Evolutionary conservation across 1,284 basidiomycete species (phyloP), one percentile per base, ranked within the genome.

Genomic region (Coriolopsis trogii): DNA sequence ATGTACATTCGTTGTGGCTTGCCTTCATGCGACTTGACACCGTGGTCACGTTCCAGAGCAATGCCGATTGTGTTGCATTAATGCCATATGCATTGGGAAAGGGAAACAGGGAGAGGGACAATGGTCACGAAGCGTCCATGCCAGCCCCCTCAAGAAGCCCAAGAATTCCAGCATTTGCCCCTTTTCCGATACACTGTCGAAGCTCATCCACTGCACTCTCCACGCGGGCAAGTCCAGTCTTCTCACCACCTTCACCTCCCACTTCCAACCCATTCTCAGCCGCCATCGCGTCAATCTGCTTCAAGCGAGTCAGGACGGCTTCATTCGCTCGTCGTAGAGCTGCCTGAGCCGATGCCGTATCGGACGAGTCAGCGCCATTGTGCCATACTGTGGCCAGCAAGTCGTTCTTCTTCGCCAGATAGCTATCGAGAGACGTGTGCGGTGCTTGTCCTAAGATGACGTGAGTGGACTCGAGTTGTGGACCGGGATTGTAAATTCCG

Each of bases 261-360:
- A 75, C 71, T 60, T 73, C 70, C 44, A 71, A 49, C 8, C 73
- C 75, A 24, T 70, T 58, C 46, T 72, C 68, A 29, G 73, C 73
- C 3, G 75, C 73, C 52, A 74, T 68, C 53, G 74, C 73, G 52
- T 81, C 76, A 16, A 83, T 79, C 59, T 73, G 74, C 61, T 72
- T 74, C 53, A 89, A 66, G 34, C 85, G 78, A 34, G 70, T 69
- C 6, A 81, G 65, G 16, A 89, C 77, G 2, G 72, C 71, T 20
- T 65, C 63, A 52, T 77, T 82, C 8, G 81, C 80, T 28, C 69
- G 69, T 51, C 33, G 63, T 49, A 52, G 46, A 7, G 48, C 49
- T 20, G 31, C 46, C 8, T 47, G 30, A 26, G 29, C 26, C 16
- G 46, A 25, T 2, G 30, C 23, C 20, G 49, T 36, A 15, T 36